phyloP scores from a whole-genome alignment of 2,329 filamentous ascomycete genomes.

The Fusarium metavorans region DNA sequence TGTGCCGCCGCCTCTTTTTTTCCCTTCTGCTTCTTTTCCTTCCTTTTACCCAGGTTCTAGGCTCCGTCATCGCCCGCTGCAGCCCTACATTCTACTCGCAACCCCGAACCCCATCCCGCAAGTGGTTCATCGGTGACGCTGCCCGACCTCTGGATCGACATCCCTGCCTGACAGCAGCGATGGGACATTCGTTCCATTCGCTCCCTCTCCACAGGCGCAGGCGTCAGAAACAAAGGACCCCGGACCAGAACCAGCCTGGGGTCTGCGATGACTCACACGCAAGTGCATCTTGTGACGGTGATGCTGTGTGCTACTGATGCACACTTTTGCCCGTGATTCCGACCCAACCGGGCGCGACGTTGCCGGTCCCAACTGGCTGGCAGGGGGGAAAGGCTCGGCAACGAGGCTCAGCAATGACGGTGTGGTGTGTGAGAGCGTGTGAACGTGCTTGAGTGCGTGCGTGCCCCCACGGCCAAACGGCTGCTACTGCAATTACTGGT shows the following conservation, averaged over 20 bases:
- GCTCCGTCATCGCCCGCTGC: conserved; percentile 11
- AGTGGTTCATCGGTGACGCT: conserved; percentile 33
- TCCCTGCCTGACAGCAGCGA: conserved; percentile 39
- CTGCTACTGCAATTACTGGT: neutral
- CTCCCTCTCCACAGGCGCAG: neutral
- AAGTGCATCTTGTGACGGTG: conserved; percentile 27
- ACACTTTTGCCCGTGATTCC: conserved; percentile 9
- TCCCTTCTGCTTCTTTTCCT: conserved; percentile 10
- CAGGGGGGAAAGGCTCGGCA: conserved; percentile 30
- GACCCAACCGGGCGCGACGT: conserved; percentile 31
- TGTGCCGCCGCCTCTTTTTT: conserved; percentile 30
- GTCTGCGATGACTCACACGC: conserved; percentile 42
- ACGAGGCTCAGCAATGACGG: conserved; percentile 29
- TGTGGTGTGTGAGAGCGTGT: neutral
- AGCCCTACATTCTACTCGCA: conserved; percentile 29
- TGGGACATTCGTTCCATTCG: conserved; percentile 1
- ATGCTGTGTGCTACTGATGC: conserved; percentile 6
- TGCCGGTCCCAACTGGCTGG: conserved; percentile 34
- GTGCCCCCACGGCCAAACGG: conserved; percentile 15
- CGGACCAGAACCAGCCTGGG: conserved; percentile 21
- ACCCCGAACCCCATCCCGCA: conserved; percentile 2
- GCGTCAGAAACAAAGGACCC: conserved; percentile 3
- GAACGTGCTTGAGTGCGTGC: neutral
- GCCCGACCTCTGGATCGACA: conserved; percentile 33
- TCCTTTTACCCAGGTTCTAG: neutral